phyloP scores from a whole-genome alignment of 2,329 filamentous ascomycete genomes.

The Phoma sp. region DNA sequence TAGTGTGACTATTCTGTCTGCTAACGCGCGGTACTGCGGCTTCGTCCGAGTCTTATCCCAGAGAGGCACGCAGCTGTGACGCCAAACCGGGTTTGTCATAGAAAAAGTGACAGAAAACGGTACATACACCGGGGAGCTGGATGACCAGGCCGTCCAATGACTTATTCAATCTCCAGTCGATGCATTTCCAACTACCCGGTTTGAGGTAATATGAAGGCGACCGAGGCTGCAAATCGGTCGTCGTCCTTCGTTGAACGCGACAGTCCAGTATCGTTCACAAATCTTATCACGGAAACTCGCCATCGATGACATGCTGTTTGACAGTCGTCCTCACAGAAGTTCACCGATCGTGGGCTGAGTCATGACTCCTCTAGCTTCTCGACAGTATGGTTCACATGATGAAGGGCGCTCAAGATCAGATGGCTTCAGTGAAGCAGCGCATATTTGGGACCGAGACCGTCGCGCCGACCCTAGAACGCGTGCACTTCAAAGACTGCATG shows the following conservation, averaged over 20 bases:
- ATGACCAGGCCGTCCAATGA: constrained; percentile 25
- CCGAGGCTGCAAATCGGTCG: constrained; percentile 20
- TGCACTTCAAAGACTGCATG: constrained; percentile 20
- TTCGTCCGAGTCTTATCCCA: constrained; percentile 19
- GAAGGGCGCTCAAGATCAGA: not conserved
- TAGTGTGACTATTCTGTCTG: constrained; percentile 24
- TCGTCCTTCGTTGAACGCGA: constrained; percentile 28
- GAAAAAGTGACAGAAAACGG: constrained; percentile 48
- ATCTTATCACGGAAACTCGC: not conserved
- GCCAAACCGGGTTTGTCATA: constrained; percentile 29
- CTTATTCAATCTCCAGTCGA: constrained; percentile 16
- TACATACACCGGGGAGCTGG: constrained; percentile 40
- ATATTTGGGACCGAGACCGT: constrained; percentile 15
- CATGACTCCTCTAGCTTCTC: not conserved
- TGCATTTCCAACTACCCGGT: constrained; percentile 37
- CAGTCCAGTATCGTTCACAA: not conserved
- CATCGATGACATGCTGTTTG: not conserved
- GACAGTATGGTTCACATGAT: not conserved
- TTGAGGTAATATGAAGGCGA: constrained; percentile 19
- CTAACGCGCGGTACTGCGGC: constrained; percentile 26
- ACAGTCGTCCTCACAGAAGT: not conserved
- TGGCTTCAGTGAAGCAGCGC: not conserved
- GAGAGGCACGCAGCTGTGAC: constrained; percentile 21
- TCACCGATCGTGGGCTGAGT: constrained; percentile 4
- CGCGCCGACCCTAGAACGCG: constrained; percentile 21